A percentile compares a stretch with the other conserved stretches of the same genome.
Evolutionary conservation across 305 asterid genomes (phyloP).

Genomic region (Solanum chacoense): DNA sequence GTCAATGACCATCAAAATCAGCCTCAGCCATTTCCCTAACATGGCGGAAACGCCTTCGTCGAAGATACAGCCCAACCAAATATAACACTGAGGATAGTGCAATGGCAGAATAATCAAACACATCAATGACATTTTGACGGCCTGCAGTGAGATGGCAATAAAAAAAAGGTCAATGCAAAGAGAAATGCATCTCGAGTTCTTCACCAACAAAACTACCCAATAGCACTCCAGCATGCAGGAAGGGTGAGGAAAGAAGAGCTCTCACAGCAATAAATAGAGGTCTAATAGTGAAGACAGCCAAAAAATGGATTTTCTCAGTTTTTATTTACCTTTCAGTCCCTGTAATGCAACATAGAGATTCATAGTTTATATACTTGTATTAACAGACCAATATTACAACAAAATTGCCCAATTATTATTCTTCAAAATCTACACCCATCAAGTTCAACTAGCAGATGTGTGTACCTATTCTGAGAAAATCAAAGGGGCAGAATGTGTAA

Average conservation of each 20-base stretch:
- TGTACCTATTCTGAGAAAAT: slow-evolving; percentile 61
- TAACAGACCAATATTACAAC: neutral
- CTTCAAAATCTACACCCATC: neutral
- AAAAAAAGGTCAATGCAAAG: neutral
- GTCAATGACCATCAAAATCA: slow-evolving; percentile 5
- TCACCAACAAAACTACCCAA: neutral
- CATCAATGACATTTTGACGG: slow-evolving; percentile 28
- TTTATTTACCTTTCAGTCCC: neutral
- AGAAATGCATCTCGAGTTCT: neutral
- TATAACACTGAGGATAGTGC: slow-evolving; percentile 39
- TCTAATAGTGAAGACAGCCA: neutral
- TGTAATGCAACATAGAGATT: neutral
- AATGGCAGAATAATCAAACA: slow-evolving; percentile 48
- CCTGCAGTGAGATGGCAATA: slow-evolving; percentile 28
- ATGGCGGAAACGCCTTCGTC: slow-evolving; percentile 37
- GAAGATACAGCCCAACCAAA: slow-evolving; percentile 34
- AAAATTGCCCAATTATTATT: neutral
- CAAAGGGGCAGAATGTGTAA: slow-evolving; percentile 56
- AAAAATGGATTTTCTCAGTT: neutral
- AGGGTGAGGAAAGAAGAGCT: neutral
- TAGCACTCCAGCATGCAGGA: neutral
- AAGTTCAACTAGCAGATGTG: neutral
- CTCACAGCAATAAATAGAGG: neutral
- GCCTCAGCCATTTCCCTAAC: slow-evolving; percentile 35
- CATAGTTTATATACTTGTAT: neutral